A percentile compares a stretch with the other conserved stretches of the same genome.
Conservation (phyloP, 2,329 filamentous ascomycete species). For the Canariomyces notabilis region DNA sequence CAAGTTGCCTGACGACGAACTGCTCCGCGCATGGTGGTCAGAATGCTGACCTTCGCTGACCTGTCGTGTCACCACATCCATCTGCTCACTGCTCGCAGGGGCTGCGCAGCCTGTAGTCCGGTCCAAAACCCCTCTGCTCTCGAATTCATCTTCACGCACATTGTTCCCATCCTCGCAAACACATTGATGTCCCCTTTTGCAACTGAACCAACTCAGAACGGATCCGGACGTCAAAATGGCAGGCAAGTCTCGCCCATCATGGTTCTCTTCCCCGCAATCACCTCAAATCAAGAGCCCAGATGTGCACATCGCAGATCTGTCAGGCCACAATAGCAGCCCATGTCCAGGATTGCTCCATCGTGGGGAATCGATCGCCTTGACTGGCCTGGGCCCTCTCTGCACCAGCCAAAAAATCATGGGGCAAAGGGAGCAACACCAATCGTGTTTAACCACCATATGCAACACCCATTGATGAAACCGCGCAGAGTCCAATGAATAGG, state of each 20-base stretch:
- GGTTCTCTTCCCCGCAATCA: not conserved
- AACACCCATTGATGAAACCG: constrained; percentile 1
- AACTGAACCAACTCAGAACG: too few species aligned
- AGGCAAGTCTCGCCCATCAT: not conserved
- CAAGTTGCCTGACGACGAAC: not conserved
- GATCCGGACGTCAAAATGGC: not conserved
- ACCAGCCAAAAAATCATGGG: not conserved
- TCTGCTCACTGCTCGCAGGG: too few species aligned
- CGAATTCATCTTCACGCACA: too few species aligned
- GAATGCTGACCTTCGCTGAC: not conserved
- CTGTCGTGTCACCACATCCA: not conserved
- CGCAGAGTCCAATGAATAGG: constrained; percentile 9
- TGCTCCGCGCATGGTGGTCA: not conserved
- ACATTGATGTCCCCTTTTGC: too few species aligned
- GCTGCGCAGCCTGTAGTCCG: too few species aligned
- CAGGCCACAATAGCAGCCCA: not conserved
- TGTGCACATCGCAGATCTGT: not conserved
- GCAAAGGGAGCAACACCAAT: constrained; percentile 2
- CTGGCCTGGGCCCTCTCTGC: not conserved
- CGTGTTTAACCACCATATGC: not conserved
- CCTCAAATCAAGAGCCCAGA: not conserved
- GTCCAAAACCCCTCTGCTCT: too few species aligned
- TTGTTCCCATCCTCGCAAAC: too few species aligned
- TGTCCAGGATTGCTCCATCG: not conserved
- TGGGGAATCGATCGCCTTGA: not conserved